Conservation (phyloP, 2,329 filamentous ascomycete species). For the Beauveria scarabaeidicola region DNA sequence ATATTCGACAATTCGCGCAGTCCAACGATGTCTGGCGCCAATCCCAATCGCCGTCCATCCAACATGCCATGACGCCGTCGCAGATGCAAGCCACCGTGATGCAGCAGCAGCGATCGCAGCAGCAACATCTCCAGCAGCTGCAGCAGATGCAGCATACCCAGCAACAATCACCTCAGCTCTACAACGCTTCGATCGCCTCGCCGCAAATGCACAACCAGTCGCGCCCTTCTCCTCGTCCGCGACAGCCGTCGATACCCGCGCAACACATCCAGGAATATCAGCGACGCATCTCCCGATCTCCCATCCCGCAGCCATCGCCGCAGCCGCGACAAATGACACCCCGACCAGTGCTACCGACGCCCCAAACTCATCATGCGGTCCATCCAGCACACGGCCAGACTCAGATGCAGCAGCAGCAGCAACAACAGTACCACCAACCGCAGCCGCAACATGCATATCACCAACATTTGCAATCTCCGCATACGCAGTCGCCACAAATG, state of each 20-base stretch:
- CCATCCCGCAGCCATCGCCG: conserved; percentile 11
- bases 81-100: conserved; percentile 10
- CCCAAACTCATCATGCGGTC: background rate
- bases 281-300: conserved; percentile 7
- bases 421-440: conserved; percentile 13
- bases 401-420: conserved; percentile 15
- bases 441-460: conserved; percentile 14
- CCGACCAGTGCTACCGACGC: conserved; percentile 2
- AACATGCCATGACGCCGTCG: conserved; percentile 19
- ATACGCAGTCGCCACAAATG: conserved; percentile 11
- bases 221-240: conserved; percentile 12
- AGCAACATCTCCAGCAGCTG: conserved; percentile 21
- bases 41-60: conserved; percentile 4
- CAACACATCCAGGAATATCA: conserved; percentile 14
- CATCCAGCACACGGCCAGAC: conserved; percentile 8
- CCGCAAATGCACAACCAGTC: conserved; percentile 15
- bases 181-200: conserved; percentile 2
- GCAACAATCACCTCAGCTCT: conserved; percentile 16
- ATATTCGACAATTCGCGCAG: background rate
- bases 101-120: conserved; percentile 17
- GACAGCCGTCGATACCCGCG: conserved; percentile 9
- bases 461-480: conserved; percentile 11
- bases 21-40: conserved; percentile 8
- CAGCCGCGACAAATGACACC: conserved; percentile 7
- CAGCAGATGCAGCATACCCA: conserved; percentile 23